A percentile compares a stretch with the other conserved stretches of the same genome.
Conservation (phyloP, 345 rosid species). For the Boechera retrofracta region DNA sequence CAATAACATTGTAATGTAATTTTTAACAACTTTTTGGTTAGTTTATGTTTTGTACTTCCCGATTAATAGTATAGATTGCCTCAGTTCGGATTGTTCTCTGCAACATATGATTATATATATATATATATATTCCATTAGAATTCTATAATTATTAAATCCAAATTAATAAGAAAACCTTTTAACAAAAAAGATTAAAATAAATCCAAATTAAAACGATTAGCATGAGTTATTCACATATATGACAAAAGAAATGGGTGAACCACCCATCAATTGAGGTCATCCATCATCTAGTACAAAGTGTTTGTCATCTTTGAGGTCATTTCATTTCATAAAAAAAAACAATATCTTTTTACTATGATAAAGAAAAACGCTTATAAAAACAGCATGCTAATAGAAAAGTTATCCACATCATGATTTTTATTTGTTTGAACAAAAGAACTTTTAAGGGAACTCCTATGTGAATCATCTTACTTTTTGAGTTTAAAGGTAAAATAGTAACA, state of each 20-base stretch:
- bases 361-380: not conserved
- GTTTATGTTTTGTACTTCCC: too few species aligned
- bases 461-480: constrained; percentile 6
- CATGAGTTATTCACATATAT: constrained; percentile 1
- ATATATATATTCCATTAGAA: constrained; percentile 1
- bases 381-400: constrained; percentile 27
- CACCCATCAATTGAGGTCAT: not conserved
- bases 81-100: too few species aligned
- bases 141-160: constrained; percentile 9
- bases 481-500: constrained; percentile 40
- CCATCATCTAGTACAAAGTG: not conserved
- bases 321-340: not conserved
- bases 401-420: constrained; percentile 11
- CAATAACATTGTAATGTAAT: too few species aligned
- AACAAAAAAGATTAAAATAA: too few species aligned
- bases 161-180: too few species aligned
- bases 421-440: constrained; percentile 1
- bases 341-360: not conserved
- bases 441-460: constrained; percentile 19
- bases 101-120: not conserved
- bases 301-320: not conserved
- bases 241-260: constrained; percentile 12
- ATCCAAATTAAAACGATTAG: constrained; percentile 16
- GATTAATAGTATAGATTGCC: too few species aligned
- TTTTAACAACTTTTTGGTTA: too few species aligned